Percentiles rank a stretch among this genome's conserved stretches.
phyloP scores from a whole-genome alignment of 371 early-diverging fungal genomes.

The Rhizomucor pusillus region DNA sequence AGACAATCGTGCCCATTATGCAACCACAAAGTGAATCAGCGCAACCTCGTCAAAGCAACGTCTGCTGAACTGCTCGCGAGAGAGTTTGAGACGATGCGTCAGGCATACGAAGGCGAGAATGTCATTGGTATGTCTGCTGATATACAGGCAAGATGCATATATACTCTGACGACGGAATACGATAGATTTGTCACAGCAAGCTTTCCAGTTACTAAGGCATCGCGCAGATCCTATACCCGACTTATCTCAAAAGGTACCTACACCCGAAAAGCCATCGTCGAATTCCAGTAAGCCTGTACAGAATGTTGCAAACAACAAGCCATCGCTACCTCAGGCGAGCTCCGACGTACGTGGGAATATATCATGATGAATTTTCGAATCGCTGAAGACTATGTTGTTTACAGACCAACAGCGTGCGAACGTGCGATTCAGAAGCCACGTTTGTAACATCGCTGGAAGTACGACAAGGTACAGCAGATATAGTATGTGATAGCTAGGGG shows the following conservation, averaged over 20 bases:
- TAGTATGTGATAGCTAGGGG: neutral
- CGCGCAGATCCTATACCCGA: conserved; percentile 7
- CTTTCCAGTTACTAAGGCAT: neutral
- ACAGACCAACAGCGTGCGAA: neutral
- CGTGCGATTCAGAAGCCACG: conserved; percentile 9
- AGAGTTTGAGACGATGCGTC: conserved; percentile 7
- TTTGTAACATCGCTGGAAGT: conserved; percentile 14
- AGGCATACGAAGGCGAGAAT: conserved; percentile 12
- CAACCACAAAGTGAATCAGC: conserved; percentile 3
- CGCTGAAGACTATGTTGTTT: neutral
- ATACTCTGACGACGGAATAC: neutral
- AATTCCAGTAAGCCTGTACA: neutral
- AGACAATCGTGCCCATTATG: conserved; percentile 7
- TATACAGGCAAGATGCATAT: neutral
- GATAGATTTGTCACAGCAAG: conserved; percentile 7
- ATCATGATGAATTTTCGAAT: too few species aligned
- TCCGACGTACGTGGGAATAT: too few species aligned
- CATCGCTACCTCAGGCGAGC: neutral
- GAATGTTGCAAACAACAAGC: neutral
- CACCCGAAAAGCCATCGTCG: conserved; percentile 6
- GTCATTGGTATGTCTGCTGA: conserved; percentile 11
- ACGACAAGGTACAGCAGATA: conserved; percentile 9
- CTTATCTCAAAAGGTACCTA: conserved; percentile 8
- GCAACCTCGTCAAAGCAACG: conserved; percentile 1
- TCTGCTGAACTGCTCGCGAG: conserved; percentile 4